Percentiles rank a stretch among this genome's conserved stretches.
Evolutionary conservation across 768 basidiomycete genomes (phyloP).

Genomic region (Tricholoma furcatifolium): DNA sequence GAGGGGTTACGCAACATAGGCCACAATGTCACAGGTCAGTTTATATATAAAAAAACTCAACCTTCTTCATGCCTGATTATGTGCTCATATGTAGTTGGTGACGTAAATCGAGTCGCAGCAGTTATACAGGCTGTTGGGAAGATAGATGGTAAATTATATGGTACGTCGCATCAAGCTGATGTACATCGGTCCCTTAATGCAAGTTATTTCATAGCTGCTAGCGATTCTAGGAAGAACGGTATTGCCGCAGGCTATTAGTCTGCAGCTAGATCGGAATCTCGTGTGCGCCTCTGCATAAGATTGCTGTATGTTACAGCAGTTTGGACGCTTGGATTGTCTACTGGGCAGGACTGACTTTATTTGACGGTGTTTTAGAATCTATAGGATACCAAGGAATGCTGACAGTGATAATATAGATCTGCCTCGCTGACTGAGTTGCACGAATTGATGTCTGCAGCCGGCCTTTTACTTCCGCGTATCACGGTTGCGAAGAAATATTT

Average conservation of each 20-base stretch:
- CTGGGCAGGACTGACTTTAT: too few species aligned
- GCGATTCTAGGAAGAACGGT: constrained; percentile 93
- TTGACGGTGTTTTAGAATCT: too few species aligned
- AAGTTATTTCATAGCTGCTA: constrained; percentile 55
- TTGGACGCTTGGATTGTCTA: too few species aligned
- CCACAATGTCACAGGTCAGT: constrained; percentile 68
- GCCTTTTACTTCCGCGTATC: too few species aligned
- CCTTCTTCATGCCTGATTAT: background rate
- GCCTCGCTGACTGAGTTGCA: too few species aligned
- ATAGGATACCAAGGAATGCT: too few species aligned
- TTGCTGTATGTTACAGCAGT: too few species aligned
- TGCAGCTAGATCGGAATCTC: constrained; percentile 11
- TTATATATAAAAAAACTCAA: background rate
- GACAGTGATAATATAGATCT: too few species aligned
- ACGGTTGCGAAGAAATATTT: too few species aligned
- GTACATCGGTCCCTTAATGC: constrained; percentile 4
- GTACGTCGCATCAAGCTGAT: constrained; percentile 36
- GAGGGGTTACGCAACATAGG: constrained; percentile 56
- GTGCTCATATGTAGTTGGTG: constrained; percentile 41
- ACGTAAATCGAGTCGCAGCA: constrained; percentile 72
- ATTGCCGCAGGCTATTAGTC: constrained; percentile 79
- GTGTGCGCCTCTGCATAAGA: too few species aligned
- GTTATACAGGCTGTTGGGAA: constrained; percentile 70
- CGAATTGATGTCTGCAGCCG: too few species aligned
- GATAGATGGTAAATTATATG: constrained; percentile 56